Conservation (phyloP, 129 eudicot species). For the Erigeron canadensis region DNA sequence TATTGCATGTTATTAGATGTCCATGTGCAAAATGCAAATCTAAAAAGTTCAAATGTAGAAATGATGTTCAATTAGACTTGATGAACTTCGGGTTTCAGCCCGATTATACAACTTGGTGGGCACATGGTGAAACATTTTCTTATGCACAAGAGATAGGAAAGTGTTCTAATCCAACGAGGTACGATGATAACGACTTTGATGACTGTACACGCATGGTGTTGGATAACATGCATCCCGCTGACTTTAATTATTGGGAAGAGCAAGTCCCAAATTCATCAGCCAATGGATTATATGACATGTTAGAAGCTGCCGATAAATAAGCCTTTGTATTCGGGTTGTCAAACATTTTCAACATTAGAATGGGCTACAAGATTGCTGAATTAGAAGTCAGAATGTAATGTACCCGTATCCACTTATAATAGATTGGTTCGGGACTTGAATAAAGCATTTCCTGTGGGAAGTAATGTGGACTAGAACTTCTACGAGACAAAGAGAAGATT, state of each 20-base stretch:
- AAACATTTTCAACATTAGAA: background rate
- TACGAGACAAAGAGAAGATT: conserved; percentile 1
- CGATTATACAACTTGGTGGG: conserved; percentile 4
- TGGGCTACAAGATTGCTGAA: background rate
- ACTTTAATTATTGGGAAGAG: background rate
- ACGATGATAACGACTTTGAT: background rate
- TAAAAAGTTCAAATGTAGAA: background rate
- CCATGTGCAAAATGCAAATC: background rate
- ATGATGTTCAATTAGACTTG: background rate
- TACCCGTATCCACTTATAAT: conserved; percentile 1
- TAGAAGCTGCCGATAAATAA: background rate
- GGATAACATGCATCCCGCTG: background rate
- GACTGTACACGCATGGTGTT: background rate
- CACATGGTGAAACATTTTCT: conserved; percentile 6
- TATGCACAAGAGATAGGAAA: background rate
- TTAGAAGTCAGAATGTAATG: conserved; percentile 17
- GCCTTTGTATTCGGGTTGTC: background rate
- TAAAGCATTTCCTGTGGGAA: background rate
- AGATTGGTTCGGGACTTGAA: background rate
- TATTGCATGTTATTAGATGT: background rate
- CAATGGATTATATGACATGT: background rate
- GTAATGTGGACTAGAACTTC: background rate
- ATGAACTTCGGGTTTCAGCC: background rate
- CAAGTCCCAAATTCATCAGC: conserved; percentile 10
- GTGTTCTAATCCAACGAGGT: background rate